Conservation (phyloP, 1,284 basidiomycete species). For the Moesziomyces sp. region DNA sequence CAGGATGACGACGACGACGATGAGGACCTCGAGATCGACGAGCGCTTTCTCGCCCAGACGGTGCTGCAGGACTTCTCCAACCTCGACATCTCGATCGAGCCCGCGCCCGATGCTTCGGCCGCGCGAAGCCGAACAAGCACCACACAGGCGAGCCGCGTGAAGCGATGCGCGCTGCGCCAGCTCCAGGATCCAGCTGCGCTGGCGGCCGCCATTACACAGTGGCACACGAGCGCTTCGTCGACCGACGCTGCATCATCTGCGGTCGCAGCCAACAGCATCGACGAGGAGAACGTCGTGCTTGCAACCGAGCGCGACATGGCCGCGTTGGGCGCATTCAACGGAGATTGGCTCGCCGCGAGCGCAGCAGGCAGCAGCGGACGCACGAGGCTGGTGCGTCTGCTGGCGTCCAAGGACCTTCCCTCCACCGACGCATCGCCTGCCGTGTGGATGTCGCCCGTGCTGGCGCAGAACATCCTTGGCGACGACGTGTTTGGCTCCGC, state of each 20-base stretch:
- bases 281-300: conserved; percentile 56
- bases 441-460: conserved; percentile 50
- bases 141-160: conserved; percentile 10
- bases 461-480: conserved; percentile 55
- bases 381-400: conserved; percentile 51
- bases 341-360: conserved; percentile 81
- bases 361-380: conserved; percentile 14
- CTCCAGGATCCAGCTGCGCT: conserved; percentile 30
- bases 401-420: conserved; percentile 21
- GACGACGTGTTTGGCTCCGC: conserved; percentile 27
- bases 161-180: conserved; percentile 21
- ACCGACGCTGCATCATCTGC: conserved; percentile 8
- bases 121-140: background rate
- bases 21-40: conserved; percentile 46
- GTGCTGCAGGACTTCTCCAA: conserved; percentile 51
- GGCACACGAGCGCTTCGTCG: conserved; percentile 24
- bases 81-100: conserved; percentile 37
- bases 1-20: conserved; percentile 17
- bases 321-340: conserved; percentile 79
- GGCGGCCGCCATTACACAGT: conserved; percentile 41
- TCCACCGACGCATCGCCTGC: conserved; percentile 1
- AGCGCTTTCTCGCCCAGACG: conserved; percentile 56
- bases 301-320: conserved; percentile 73
- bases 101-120: conserved; percentile 2
- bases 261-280: conserved; percentile 48